phyloP scores from a whole-genome alignment of 1,139 yeast species.

The Scheffersomyces illinoinensis region DNA sequence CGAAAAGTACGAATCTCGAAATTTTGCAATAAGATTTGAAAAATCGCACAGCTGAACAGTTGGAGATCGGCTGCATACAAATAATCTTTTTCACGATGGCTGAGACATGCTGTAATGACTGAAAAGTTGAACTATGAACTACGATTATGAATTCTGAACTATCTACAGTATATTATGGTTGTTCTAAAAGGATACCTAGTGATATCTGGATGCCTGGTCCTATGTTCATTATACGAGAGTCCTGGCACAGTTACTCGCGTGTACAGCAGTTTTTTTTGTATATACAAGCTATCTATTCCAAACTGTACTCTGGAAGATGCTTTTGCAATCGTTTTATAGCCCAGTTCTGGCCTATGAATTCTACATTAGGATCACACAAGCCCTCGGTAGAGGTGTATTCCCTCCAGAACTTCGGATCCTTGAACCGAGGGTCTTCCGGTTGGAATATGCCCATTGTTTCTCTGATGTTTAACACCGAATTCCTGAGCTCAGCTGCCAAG shows the following conservation, averaged over 20 bases:
- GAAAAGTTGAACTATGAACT: not conserved
- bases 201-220: not conserved
- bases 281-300: slow-evolving; percentile 8
- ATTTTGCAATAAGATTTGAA: not conserved
- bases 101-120: not conserved
- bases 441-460: slow-evolving; percentile 50
- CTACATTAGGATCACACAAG: slow-evolving; percentile 60
- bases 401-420: slow-evolving; percentile 72
- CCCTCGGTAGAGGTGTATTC: slow-evolving; percentile 66
- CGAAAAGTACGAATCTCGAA: not conserved
- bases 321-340: slow-evolving; percentile 70
- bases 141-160: not conserved
- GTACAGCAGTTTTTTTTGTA: not conserved
- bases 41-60: not conserved
- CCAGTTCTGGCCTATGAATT: slow-evolving; percentile 77
- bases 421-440: slow-evolving; percentile 55
- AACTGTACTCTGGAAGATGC: slow-evolving; percentile 44
- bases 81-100: not conserved
- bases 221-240: not conserved
- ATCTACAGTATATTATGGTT: not conserved
- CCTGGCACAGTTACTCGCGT: not conserved
- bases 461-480: slow-evolving; percentile 62
- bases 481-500: slow-evolving; percentile 69
- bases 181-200: not conserved
- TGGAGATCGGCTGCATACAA: not conserved